These are phyloP conservation scores for Peronospora farinosa DNA, from an alignment of 352 stramenopile species.

Conservation along the genomic window DNA sequence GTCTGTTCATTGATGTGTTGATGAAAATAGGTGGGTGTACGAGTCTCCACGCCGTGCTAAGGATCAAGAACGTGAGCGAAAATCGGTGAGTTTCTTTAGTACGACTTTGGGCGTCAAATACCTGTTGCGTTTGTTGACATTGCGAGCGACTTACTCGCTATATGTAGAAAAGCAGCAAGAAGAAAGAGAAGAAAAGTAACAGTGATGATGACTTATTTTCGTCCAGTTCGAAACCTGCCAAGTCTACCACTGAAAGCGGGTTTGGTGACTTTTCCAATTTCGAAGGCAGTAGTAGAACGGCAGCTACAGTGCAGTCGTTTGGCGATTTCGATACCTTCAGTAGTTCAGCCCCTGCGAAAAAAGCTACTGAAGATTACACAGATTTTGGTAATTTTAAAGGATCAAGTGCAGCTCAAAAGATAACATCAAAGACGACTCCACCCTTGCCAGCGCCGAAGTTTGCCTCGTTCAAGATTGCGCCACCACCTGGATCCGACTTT, in stretches of 20 bases:
- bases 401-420: conserved; percentile 21
- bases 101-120: background rate
- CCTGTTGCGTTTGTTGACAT: background rate
- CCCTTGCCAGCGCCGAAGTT: conserved; percentile 30
- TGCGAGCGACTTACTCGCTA: background rate
- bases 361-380: conserved; percentile 25
- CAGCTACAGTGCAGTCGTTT: conserved; percentile 22
- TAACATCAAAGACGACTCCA: conserved; percentile 28
- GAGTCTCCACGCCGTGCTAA: conserved; percentile 58
- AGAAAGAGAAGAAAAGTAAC: conserved; percentile 38
- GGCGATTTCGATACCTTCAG: conserved; percentile 54
- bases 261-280: conserved; percentile 82
- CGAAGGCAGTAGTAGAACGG: conserved; percentile 33
- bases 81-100: conserved; percentile 27
- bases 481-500: conserved; percentile 47
- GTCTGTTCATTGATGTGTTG: background rate
- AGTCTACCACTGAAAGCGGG: conserved; percentile 24
- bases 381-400: conserved; percentile 57
- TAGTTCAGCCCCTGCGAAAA: conserved; percentile 20
- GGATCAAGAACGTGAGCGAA: conserved; percentile 31
- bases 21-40: conserved; percentile 57
- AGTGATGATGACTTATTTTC: conserved; percentile 48
- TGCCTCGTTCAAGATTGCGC: conserved; percentile 64
- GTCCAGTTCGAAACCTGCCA: conserved; percentile 22
- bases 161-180: conserved; percentile 39